Evolutionary conservation across 306 rosid genomes (phyloP), one percentile per base, ranked within the genome.

Genomic region (Ziziphus jujuba): DNA sequence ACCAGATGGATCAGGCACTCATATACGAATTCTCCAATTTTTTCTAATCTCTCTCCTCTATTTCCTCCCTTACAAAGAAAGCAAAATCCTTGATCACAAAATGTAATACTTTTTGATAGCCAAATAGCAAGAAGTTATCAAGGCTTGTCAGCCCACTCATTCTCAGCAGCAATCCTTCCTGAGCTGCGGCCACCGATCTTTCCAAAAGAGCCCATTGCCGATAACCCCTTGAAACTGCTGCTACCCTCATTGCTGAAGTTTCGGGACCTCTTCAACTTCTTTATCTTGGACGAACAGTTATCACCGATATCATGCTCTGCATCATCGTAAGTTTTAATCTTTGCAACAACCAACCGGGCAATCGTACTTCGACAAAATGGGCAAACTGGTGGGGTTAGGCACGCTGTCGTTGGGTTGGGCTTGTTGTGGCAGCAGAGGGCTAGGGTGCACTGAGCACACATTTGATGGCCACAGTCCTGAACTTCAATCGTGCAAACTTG

Each of bases 391-490:
- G 98, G 86, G 17, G 72, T 88, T 9, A 85, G 59, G 65, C 75
- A 71, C 14, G 91, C 80, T 3, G 97, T 90, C 4, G 84, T 70
- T 0, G 98, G 93, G 76, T 88, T 85, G 0, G 97, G 92, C 72
- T 88, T 88, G 74, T 87, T 93, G 82, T 93, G 91, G 87, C 97
- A 90, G 69, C 97, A 93, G 59, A 93, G 92, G 61, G 96, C 87
- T 77, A 93, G 78, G 43, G 91, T 88, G 83, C 98, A 93, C 57
- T 93, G 91, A 28, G 97, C 96, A 80, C 98, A 93, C 98, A 93
- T 93, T 63, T 88, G 97, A 75, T 93, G 97, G 44, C 95, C 97
- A 71, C 99, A 93, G 33, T 75, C 71, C 35, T 88, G 92, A 57
- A 93, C 95, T 67, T 93, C 97, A 61, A 93, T 88, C 40, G 91